Evolutionary conservation across 2,329 filamentous ascomycete genomes (phyloP), one percentile per base, ranked within the genome.

Genomic region (Alternaria angustiovoidea): DNA sequence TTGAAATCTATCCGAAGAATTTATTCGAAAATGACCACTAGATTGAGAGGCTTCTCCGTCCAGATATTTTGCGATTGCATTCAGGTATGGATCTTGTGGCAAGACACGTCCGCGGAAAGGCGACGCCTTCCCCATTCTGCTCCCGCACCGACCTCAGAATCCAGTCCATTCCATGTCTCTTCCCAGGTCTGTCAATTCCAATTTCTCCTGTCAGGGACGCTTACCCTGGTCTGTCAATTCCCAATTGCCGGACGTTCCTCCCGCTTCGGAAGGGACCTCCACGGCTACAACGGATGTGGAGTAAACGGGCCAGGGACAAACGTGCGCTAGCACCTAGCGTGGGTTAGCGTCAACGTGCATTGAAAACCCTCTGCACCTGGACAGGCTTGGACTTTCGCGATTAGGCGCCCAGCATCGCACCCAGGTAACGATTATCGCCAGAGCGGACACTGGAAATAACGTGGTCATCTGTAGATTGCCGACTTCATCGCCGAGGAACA

Each of bases 261-360:
- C 56, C 57, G 57, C 43, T 47, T 42, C 60, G 48, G 60, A 54
- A 57, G 53, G 43, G 24, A 46, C n/a, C 46, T 49, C 46, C 46
- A 49, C 46, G 20, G 46, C 39, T 42, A 42, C 39, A 24, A 41
- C 38, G 38, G 18, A 28, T 38, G 57, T 54, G 54, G 57, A 56
- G 61, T 56, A 58, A 56, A 34, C 48, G 43, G 39, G 41, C 30
- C 47, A 63, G 55, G 59, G 54, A 41, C 42, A 41, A 24, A 43
- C 42, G 20, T 36, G 56, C 53, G 46, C 58, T 49, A 61, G 20
- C 11, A 16, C 32, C 47, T 12, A 18, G 44, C 5, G 1, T 11
- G n/a, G 28, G 6, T 49, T 62, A 60, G 56, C 32, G n/a, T 12
- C 30, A 51, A 51, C 57, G 46, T 18, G 44, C 57, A 56, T 47